Conservation (phyloP, 495 filamentous ascomycete species). For the Pyrenula aspistea region DNA sequence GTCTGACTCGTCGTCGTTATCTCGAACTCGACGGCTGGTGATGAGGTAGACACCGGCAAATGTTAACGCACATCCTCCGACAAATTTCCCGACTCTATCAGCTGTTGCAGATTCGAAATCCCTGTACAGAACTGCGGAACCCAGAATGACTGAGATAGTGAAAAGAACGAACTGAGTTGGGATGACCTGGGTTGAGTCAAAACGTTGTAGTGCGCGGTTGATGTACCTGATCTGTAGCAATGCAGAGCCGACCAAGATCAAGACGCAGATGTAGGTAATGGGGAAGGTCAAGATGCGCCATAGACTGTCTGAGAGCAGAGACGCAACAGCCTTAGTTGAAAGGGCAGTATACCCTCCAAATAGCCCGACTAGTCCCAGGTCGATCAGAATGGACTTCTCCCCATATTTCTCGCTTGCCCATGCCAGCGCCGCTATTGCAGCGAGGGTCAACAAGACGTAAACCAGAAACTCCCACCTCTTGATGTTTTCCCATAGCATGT, state of each 20-base stretch:
- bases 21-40: slow-evolving; percentile 46
- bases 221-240: slow-evolving; percentile 93
- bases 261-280: slow-evolving; percentile 72
- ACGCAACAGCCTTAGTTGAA: slow-evolving; percentile 92
- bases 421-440: slow-evolving; percentile 62
- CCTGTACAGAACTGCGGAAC: slow-evolving; percentile 81
- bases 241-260: slow-evolving; percentile 69
- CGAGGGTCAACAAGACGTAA: slow-evolving; percentile 66
- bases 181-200: slow-evolving; percentile 94
- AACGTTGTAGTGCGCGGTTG: slow-evolving; percentile 86
- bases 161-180: slow-evolving; percentile 95
- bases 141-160: slow-evolving; percentile 87
- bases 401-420: slow-evolving; percentile 76
- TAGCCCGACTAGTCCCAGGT: slow-evolving; percentile 82
- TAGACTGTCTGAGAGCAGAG: slow-evolving; percentile 78
- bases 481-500: slow-evolving; percentile 82
- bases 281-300: slow-evolving; percentile 82
- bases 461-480: slow-evolving; percentile 83
- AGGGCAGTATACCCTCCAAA: slow-evolving; percentile 94
- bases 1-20: slow-evolving; percentile 27
- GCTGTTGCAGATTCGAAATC: slow-evolving; percentile 75
- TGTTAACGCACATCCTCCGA: slow-evolving; percentile 79
- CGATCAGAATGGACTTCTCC: slow-evolving; percentile 73
- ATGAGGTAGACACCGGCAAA: slow-evolving; percentile 93
- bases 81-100: slow-evolving; percentile 65